Evolutionary conservation across 129 eudicot genomes (phyloP).

Genomic region (Dittrichia graveolens): DNA sequence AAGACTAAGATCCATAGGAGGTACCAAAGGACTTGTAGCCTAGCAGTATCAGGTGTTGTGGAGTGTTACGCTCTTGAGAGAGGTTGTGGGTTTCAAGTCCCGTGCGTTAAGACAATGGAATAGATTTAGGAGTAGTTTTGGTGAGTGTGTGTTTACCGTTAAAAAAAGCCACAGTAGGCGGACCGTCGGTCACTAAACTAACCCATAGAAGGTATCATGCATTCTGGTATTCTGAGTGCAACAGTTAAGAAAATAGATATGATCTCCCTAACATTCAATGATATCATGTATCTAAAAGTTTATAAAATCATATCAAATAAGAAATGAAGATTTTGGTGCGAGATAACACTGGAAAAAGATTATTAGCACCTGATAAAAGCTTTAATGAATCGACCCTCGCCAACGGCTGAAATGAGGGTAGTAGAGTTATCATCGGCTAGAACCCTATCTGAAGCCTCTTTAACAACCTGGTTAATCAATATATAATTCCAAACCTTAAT

Average conservation of each 20-base stretch:
- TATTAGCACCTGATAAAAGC: conserved; percentile 71
- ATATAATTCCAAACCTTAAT: too few species aligned
- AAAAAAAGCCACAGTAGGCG: conserved; percentile 94
- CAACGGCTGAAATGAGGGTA: conserved; percentile 78
- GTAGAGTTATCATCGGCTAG: conserved; percentile 89
- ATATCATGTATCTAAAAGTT: conserved; percentile 79
- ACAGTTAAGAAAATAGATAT: conserved; percentile 81
- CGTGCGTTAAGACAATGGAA: too few species aligned
- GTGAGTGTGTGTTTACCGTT: too few species aligned
- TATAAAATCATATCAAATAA: not conserved
- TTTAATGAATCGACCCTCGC: conserved; percentile 92
- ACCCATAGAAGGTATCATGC: conserved; percentile 87
- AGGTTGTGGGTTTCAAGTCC: too few species aligned
- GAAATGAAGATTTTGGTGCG: not conserved
- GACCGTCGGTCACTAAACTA: conserved; percentile 85
- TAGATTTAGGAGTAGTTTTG: too few species aligned
- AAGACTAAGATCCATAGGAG: too few species aligned
- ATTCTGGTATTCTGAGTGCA: conserved; percentile 84
- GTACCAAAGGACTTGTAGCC: too few species aligned
- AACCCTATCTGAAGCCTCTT: conserved; percentile 95
- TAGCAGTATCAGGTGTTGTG: too few species aligned
- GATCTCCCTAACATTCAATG: conserved; percentile 86
- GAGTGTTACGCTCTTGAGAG: too few species aligned
- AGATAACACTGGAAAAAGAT: not conserved
- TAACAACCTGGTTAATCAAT: conserved; percentile 66